Evolutionary conservation across 139 green algal genomes (phyloP).

Genomic region (Yamagishiella unicocca): DNA sequence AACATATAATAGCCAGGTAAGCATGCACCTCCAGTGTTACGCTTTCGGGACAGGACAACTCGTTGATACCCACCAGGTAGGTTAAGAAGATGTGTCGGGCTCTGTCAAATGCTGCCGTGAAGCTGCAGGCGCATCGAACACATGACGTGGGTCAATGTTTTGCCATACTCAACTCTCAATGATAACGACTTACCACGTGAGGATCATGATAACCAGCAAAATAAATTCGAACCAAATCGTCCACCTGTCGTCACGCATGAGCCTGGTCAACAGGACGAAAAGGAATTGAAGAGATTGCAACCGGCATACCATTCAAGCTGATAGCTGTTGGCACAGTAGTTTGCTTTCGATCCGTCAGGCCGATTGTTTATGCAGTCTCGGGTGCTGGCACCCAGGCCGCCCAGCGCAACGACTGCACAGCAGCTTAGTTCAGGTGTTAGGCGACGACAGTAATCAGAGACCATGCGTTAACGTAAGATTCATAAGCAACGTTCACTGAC

Average conservation of each 20-base stretch:
- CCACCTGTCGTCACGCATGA: not conserved
- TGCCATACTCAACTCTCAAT: too few relatives aligned
- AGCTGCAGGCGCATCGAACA: conserved; percentile 16
- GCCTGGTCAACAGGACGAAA: not conserved
- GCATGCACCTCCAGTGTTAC: too few relatives aligned
- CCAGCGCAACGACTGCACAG: conserved; percentile 23
- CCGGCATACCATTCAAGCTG: conserved; percentile 23
- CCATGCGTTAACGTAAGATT: not conserved
- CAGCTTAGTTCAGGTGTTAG: not conserved
- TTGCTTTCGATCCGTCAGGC: not conserved
- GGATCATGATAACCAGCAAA: conserved; percentile 21
- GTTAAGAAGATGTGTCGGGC: conserved; percentile 25
- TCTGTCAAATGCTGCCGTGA: conserved; percentile 23
- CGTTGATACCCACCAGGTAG: conserved; percentile 19
- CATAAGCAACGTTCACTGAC: not conserved
- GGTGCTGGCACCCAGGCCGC: conserved; percentile 24
- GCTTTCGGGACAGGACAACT: not conserved
- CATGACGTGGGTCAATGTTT: too few relatives aligned
- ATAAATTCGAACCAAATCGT: conserved; percentile 39
- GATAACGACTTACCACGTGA: conserved; percentile 16
- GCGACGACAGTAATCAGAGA: not conserved
- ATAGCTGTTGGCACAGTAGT: not conserved
- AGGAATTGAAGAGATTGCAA: not conserved
- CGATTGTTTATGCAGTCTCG: not conserved
- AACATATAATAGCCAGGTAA: not conserved